Evolutionary conservation across 202 grass and related monocot genomes (phyloP).

Genomic region (Digitaria exilis): DNA sequence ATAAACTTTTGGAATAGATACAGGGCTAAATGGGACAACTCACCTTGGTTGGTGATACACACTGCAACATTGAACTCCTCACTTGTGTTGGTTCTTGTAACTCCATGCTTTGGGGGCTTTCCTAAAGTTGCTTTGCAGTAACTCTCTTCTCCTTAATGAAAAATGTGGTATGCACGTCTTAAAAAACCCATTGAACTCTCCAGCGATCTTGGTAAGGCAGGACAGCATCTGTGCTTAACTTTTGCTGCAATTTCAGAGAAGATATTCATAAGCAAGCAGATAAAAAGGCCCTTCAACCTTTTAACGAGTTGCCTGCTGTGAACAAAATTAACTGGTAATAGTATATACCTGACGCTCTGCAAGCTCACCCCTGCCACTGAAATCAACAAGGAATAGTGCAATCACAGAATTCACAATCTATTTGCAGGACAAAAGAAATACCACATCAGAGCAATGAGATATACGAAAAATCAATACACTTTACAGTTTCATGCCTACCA

Average conservation of each 20-base stretch:
- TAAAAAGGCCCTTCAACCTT: neutral
- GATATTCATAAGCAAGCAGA: slow-evolving; percentile 32
- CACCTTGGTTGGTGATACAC: slow-evolving; percentile 97
- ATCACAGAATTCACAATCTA: slow-evolving; percentile 95
- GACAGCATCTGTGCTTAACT: slow-evolving; percentile 92
- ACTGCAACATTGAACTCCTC: slow-evolving; percentile 98
- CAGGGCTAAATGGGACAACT: slow-evolving; percentile 1
- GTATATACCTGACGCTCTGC: slow-evolving; percentile 75
- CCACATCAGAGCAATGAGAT: slow-evolving; percentile 32
- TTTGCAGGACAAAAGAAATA: slow-evolving; percentile 8
- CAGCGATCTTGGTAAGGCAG: slow-evolving; percentile 85
- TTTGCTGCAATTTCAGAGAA: slow-evolving; percentile 66
- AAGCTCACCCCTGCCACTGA: slow-evolving; percentile 88
- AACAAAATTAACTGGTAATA: neutral
- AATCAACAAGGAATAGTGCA: slow-evolving; percentile 84
- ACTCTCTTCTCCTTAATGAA: too few relatives aligned
- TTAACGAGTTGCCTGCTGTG: slow-evolving; percentile 44
- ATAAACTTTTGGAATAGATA: slow-evolving; percentile 21
- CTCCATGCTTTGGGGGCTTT: too few relatives aligned
- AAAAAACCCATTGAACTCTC: slow-evolving; percentile 99
- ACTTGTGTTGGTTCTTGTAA: too few relatives aligned
- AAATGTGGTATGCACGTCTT: too few relatives aligned
- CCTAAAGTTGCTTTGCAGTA: too few relatives aligned
- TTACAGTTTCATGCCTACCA: slow-evolving; percentile 50
- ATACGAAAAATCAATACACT: neutral